phyloP scores from a whole-genome alignment of 1,284 basidiomycete species.

The Neotropicomus parvogracilis region DNA sequence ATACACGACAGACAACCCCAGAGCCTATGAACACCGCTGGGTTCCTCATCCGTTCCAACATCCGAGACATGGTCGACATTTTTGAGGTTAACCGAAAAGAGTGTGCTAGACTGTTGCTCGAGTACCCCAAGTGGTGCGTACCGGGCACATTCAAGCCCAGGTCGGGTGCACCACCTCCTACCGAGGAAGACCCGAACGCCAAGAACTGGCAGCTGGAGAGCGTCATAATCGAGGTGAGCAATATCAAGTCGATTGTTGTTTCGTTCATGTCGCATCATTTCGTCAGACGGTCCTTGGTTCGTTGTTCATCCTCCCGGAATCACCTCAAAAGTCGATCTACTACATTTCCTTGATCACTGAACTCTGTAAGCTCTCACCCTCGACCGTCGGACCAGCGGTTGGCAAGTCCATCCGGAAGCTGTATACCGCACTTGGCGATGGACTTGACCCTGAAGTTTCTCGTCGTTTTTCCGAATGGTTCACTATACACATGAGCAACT shows the following conservation, averaged over 20 bases:
- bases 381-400: slow-evolving; percentile 91
- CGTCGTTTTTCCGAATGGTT: slow-evolving; percentile 93
- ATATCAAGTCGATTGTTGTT: background rate
- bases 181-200: slow-evolving; percentile 47
- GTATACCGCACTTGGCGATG: slow-evolving; percentile 73
- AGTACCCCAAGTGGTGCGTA: slow-evolving; percentile 83
- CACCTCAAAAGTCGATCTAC: slow-evolving; percentile 79
- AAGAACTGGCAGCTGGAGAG: slow-evolving; percentile 80
- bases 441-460: slow-evolving; percentile 81
- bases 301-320: slow-evolving; percentile 73
- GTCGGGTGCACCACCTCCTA: slow-evolving; percentile 49
- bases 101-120: slow-evolving; percentile 81
- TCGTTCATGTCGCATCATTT: slow-evolving; percentile 4
- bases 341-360: slow-evolving; percentile 90
- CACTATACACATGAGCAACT: slow-evolving; percentile 94
- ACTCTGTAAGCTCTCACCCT: slow-evolving; percentile 87
- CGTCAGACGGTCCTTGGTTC: slow-evolving; percentile 69
- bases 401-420: slow-evolving; percentile 91
- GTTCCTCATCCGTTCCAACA: slow-evolving; percentile 73
- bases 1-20: slow-evolving; percentile 62
- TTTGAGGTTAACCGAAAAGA: slow-evolving; percentile 98
- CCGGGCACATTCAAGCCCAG: slow-evolving; percentile 81
- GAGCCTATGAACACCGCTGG: slow-evolving; percentile 69
- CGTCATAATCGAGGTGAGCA: slow-evolving; percentile 69
- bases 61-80: slow-evolving; percentile 85